Conservation (phyloP, 1,284 basidiomycete species). For the Exobasidium rhododendri region DNA sequence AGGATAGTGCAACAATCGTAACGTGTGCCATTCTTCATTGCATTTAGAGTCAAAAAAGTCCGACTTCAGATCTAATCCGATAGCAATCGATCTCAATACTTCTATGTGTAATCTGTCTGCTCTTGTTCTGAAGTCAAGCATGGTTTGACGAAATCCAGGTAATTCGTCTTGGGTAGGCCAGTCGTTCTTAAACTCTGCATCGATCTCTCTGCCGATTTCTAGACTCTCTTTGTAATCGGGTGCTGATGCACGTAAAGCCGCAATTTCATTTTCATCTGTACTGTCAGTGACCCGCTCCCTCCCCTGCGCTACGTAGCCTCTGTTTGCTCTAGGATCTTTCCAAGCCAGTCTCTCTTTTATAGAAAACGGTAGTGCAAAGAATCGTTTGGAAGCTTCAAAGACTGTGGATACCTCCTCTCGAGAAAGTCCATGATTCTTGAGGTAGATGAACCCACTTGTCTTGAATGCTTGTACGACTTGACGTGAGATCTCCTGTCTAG, state of each 20-base stretch:
- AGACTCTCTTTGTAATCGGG: constrained; percentile 74
- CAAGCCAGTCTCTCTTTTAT: constrained; percentile 60
- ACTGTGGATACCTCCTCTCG: constrained; percentile 53
- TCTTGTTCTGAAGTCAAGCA: constrained; percentile 71
- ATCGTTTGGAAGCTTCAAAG: constrained; percentile 69
- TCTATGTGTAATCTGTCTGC: constrained; percentile 67
- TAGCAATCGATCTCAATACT: constrained; percentile 75
- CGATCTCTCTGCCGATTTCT: constrained; percentile 74
- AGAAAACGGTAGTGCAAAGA: constrained; percentile 67
- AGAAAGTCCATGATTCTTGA: constrained; percentile 44
- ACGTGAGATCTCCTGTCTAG: constrained; percentile 66
- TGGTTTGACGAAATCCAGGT: constrained; percentile 68
- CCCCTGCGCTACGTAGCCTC: constrained; percentile 75
- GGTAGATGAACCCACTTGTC: constrained; percentile 51
- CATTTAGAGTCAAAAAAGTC: constrained; percentile 26
- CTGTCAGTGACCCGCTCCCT: constrained; percentile 76
- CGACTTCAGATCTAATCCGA: constrained; percentile 58
- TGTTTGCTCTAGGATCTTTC: constrained; percentile 69
- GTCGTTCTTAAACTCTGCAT: constrained; percentile 62
- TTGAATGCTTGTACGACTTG: constrained; percentile 56
- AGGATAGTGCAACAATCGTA: constrained; percentile 43
- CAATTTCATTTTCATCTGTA: constrained; percentile 65
- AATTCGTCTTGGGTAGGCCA: constrained; percentile 69
- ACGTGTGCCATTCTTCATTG: constrained; percentile 31
- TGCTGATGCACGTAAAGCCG: constrained; percentile 66